Base-by-base conservation (phyloP, 2,329 filamentous ascomycete genomes). In the Ploettnerulaceae sp. region DNA sequence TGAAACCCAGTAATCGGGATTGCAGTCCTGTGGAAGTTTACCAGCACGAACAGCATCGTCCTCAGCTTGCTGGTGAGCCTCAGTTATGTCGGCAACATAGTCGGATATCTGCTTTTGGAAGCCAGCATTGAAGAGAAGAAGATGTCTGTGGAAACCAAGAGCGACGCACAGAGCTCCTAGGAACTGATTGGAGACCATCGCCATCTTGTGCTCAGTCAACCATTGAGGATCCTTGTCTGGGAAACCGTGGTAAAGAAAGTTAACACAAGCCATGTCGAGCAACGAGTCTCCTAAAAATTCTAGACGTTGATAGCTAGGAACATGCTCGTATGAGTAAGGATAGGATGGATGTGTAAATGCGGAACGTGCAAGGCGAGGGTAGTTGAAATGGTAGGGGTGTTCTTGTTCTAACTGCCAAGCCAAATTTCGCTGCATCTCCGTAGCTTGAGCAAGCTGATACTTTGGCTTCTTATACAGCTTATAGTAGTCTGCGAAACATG, bases 181-280 rank as follows among this genome's bases (percentile, higher is more conserved):
- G 61, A 97, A 98, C 51, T 90, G 89, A 69, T 98, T 98, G 43
- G 88, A 93, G 0, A 93, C 90, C 87, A 98, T 96, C n/a, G 90
- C 89, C 82, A 94, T 96, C 69, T 97, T 97, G 73, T 97, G 91
- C 67, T 97, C 93, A 0, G 93, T 97, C 49, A 98, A 73, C 91
- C 91, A 97, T 64, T 97, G 90, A 0, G 93, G 91, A 60, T 95
- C 89, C 48, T 84, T 86, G 41, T 79, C 71, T 0, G 89, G 89
- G 57, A 86, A 89, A 3, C 72, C 74, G 56, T 81, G 75, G 67
- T 89, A 97, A 3, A 98, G 74, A 57, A 87, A 81, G 57, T 90
- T 85, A 45, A 97, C 83, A 58, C 84, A 88, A 8, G 75, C 84
- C 79, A 91, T 86, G 62, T 96, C 90, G 1, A 95, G 79, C 2